Base-by-base conservation (phyloP, 2,329 filamentous ascomycete species). In the Xylaria sp. region DNA sequence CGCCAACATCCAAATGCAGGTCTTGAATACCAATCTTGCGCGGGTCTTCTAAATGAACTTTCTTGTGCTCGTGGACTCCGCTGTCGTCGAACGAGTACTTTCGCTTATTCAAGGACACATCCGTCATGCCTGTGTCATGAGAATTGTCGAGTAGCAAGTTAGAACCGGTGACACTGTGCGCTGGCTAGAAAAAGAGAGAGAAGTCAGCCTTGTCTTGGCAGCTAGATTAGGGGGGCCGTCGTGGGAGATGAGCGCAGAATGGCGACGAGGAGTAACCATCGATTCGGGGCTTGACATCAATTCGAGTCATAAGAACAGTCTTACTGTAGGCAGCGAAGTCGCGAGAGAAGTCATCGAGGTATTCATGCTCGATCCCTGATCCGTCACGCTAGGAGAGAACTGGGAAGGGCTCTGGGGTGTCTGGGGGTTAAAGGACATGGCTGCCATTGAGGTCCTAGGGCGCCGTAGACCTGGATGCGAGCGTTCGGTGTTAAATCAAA, bases 321-420 rank as follows among this genome's bases (percentile, higher is more conserved):
- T 69, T 57, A 73, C 71, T 37, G 87, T 89, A 38, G 86, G 87
- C 65, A 89, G 78, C 47, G 85, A 82, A 66, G 81, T 80, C 55
- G 82, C 79, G 67, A 80, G 79, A 60, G 80, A 81, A 60, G 80
- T 78, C 74, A 83, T 83, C 60, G 84, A 84, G 69, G 77, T 80
- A 69, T 79, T 80, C 73, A 80, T 79, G 78, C 81, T 84, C 63
- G 78, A 79, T 70, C 77, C 78, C 69, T 77, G 78, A 71, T 85
- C 84, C 73, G 79, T 82, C 69, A 80, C 83, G 70, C 79, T 83
- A 67, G 84, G 83, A 68, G 84, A 87, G 73, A 83, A 80, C 74
- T 87, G 84, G 74, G 85, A 87, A 74, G 87, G 87, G 75, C 87
- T 89, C 81, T 89, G 86, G 74, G 87, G 87, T 70, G 87, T 89